Base-by-base conservation (phyloP, 31 red algal species). In the Bonnemaisonia californica region DNA sequence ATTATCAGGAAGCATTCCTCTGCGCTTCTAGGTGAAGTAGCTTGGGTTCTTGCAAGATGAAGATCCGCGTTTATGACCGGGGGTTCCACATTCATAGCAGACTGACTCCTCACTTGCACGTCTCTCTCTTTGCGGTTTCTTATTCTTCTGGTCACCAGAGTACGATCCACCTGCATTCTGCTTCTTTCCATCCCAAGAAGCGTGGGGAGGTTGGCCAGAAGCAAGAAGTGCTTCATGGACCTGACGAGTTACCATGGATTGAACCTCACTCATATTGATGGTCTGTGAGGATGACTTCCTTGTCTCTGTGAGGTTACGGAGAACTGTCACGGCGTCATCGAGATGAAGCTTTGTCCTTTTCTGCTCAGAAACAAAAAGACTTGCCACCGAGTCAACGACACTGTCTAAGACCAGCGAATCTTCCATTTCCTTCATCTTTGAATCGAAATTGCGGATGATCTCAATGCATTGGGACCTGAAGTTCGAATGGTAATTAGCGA, bases 281-380 rank as follows among this genome's bases (percentile, higher is more conserved):
- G 0, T 27, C 0, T 5, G 34, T 0, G 41, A 75, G 16, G 47
- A 24, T 9, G 39, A 56, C 22, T n/a, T n/a, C n/a, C n/a, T n/a
- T n/a, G 71, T 32, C 34, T 57, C 24, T 4, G 71, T 55, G 22
- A 79, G 24, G 54, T 64, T 79, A 19, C 75, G 56, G 24, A 79
- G 54, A 18, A 79, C 57, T 18, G 41, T 63, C 7, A 79, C 75
- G 33, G 57, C 11, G 23, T 79, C 75, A 28, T 79, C 75, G 22
- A 62, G 40, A 28, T 63, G n/a, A n/a, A n/a, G n/a, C n/a, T n/a
- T n/a, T n/a, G n/a, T n/a, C n/a, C n/a, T n/a, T n/a, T n/a, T n/a
- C n/a, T n/a, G n/a, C n/a, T n/a, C n/a, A n/a, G n/a, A n/a, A n/a
- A n/a, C n/a, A n/a, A n/a, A n/a, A n/a, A n/a, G n/a, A n/a, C n/a